These are phyloP conservation scores for Phytophthora nicotianae DNA, from an alignment of 352 stramenopile genomes.

Conservation along the genomic window DNA sequence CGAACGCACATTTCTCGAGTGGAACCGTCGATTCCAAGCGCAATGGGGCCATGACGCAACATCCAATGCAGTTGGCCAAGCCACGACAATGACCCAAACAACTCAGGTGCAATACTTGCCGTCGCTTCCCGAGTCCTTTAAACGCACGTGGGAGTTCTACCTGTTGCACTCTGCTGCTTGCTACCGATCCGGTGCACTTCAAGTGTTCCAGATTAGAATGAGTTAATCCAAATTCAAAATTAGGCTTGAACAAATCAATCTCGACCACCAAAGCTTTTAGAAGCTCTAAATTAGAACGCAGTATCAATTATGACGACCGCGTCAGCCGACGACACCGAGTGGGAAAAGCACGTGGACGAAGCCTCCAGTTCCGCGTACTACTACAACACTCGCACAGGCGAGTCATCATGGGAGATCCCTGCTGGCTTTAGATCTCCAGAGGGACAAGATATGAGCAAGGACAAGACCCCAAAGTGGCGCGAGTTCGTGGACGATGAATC, in stretches of 20 bases:
- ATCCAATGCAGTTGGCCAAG: slow-evolving; percentile 8
- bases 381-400: slow-evolving; percentile 71
- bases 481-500: slow-evolving; percentile 68
- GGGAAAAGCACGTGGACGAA: slow-evolving; percentile 79
- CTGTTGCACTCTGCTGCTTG: slow-evolving; percentile 86
- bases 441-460: not conserved
- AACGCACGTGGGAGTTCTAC: slow-evolving; percentile 90
- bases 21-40: slow-evolving; percentile 79
- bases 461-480: slow-evolving; percentile 54
- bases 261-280: not conserved
- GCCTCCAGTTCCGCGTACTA: slow-evolving; percentile 67
- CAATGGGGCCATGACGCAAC: slow-evolving; percentile 43
- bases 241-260: not conserved
- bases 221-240: slow-evolving; percentile 24
- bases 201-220: slow-evolving; percentile 74
- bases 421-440: slow-evolving; percentile 36
- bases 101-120: slow-evolving; percentile 17
- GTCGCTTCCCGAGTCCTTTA: slow-evolving; percentile 77
- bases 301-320: slow-evolving; percentile 13
- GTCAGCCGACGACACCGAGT: slow-evolving; percentile 34
- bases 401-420: slow-evolving; percentile 76
- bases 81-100: not conserved
- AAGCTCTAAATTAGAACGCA: not conserved
- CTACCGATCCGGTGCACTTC: slow-evolving; percentile 73
- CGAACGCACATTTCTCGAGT: slow-evolving; percentile 85